Base-by-base conservation (phyloP, 1,139 yeast species). In the Kurtzmaniella quercitrusa region DNA sequence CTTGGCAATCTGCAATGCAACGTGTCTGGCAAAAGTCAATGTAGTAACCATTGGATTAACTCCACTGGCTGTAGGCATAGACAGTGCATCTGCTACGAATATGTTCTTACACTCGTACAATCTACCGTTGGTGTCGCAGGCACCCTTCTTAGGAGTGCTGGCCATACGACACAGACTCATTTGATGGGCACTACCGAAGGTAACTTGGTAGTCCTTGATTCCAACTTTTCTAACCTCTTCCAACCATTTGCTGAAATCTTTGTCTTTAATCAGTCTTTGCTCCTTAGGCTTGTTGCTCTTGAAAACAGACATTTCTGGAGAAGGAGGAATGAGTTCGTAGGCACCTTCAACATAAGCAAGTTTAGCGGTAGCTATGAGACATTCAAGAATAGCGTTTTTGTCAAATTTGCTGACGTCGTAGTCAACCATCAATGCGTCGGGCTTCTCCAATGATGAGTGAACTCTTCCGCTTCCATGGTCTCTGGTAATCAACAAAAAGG, bases 81-180 rank as follows among this genome's bases (percentile, higher is more conserved):
- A 72, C 54, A 81, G 75, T 4, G 82, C 73, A 57, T 79, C 85
- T 2, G 82, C 81, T 25, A 80, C 75, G 51, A 68, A 76, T 37
- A 80, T 66, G 51, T 79, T 77, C 37, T 65, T 58, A 54, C 81
- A 74, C 51, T 80, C 85, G 55, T 63, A 76, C 33, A 79, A 66
- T 44, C 70, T 70, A 9, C 84, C 85, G 21, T 60, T 64, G 24
- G 55, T 56, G 48, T 77, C 80, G 43, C 74, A 69, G 4, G 82
- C 82, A 6, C 81, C 79, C 46, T 68, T 54, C 11, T 52, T 48
- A 8, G 82, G 76, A 50, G 66, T 66, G 15, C 81, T 79, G 3
- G 75, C 64, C 66, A 79, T 77, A 48, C 84, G 68, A 55, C 84
- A 78, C 2, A 76, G 57, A 44, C 79, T 68, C 84, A 80, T 79